Conservation (phyloP, 2,329 filamentous ascomycete species). For the Diaporthe sp. region DNA sequence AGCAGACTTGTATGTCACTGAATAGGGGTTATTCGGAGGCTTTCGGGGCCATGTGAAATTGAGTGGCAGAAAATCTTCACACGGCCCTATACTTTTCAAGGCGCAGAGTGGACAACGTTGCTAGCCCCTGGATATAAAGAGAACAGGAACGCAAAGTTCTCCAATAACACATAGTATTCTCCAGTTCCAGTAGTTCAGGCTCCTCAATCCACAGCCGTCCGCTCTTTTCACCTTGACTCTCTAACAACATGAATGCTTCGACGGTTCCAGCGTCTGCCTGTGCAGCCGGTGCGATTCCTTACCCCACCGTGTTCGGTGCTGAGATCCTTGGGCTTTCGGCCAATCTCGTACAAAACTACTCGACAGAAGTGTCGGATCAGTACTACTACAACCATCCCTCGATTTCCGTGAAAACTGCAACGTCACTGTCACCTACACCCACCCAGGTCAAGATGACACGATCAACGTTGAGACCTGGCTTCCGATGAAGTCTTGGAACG, state of each 20-base stretch:
- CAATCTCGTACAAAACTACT: slow-evolving; percentile 43
- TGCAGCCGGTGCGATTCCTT: not conserved
- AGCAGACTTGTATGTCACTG: not conserved
- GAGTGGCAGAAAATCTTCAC: not conserved
- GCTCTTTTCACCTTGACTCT: not conserved
- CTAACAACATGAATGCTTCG: not conserved
- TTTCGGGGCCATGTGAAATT: not conserved
- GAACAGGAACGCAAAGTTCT: not conserved
- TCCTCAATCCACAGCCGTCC: not conserved
- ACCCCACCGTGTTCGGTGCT: slow-evolving; percentile 38
- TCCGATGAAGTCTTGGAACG: slow-evolving; percentile 20
- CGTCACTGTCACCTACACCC: slow-evolving; percentile 29
- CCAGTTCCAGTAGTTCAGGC: not conserved
- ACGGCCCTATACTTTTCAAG: not conserved
- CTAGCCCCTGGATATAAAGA: not conserved
- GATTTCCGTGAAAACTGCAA: slow-evolving; percentile 38
- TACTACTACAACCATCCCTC: slow-evolving; percentile 37
- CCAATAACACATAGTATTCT: not conserved
- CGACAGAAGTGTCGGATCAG: slow-evolving; percentile 12
- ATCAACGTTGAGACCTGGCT: slow-evolving; percentile 22
- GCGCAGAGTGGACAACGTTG: not conserved
- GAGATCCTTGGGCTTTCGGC: slow-evolving; percentile 41
- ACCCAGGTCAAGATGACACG: slow-evolving; percentile 6
- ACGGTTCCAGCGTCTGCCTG: not conserved
- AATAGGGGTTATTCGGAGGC: not conserved